A percentile compares a stretch with the other conserved stretches of the same genome.
Conservation (phyloP, 441 rosid genomes). For the Arabidopsis hybrid region DNA sequence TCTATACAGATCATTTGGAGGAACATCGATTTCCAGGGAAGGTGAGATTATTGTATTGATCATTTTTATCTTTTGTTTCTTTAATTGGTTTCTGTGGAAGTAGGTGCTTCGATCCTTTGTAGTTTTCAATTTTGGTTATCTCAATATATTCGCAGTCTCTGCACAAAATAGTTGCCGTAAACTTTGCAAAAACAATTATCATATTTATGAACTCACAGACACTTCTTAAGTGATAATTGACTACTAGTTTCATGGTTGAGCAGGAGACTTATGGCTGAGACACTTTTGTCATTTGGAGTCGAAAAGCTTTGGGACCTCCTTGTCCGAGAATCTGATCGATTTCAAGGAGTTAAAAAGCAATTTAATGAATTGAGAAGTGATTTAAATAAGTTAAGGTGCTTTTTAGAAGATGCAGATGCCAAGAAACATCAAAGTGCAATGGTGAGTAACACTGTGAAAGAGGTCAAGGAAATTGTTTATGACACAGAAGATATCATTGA, state of each 20-base stretch:
- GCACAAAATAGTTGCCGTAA: too few species aligned
- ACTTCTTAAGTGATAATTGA: background rate
- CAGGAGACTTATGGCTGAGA: constrained; percentile 38
- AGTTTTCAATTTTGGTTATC: too few species aligned
- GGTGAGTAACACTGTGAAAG: constrained; percentile 24
- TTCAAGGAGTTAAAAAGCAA: constrained; percentile 29
- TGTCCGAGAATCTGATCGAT: constrained; percentile 17
- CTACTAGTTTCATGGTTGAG: background rate
- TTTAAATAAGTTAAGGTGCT: constrained; percentile 19
- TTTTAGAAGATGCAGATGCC: constrained; percentile 38
- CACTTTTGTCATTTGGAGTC: constrained; percentile 27
- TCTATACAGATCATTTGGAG: too few species aligned
- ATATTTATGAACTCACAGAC: background rate
- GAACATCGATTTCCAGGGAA: too few species aligned
- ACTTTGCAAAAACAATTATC: too few species aligned
- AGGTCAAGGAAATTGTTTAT: constrained; percentile 36
- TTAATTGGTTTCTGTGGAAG: too few species aligned
- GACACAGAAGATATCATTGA: constrained; percentile 44
- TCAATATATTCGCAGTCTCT: too few species aligned
- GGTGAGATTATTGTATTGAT: too few species aligned
- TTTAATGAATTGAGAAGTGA: constrained; percentile 26
- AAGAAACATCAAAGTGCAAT: constrained; percentile 18
- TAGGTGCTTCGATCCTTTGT: too few species aligned
- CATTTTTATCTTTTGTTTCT: too few species aligned
- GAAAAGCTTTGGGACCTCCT: constrained; percentile 45